Evolutionary conservation across 805 yeast genomes (phyloP), one percentile per base, ranked within the genome.

Genomic region (Cyberlindnera maritima): DNA sequence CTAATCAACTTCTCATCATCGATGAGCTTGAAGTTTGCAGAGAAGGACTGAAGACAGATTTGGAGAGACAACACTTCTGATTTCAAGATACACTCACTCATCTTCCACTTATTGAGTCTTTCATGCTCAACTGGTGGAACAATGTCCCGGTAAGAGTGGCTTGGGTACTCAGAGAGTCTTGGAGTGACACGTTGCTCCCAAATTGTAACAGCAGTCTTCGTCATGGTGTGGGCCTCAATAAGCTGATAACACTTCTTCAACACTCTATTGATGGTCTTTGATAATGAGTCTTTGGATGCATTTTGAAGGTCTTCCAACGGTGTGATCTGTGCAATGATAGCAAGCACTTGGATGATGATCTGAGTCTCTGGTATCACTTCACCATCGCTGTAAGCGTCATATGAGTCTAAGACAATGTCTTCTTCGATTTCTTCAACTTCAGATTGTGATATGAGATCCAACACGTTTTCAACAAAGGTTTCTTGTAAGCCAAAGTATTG

Each of bases 231-330:
- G 14, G 72, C 57, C 52, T 81, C 85, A 14, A 61, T 42, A 44
- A 84, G 62, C 56, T 84, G 89, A 51, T 77, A 74, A 52, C 83
- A 76, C 56, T 84, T 85, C 50, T 79, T 75, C 39, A 77, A 69
- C 2, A 77, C 68, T 56, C 89, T 69, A 55, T 73, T 70, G 10
- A 83, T 60, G 28, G 62, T 61, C 28, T 64, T 55, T 11, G 62
- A 57, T 13, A 67, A 35, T 5, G 33, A 43, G 14, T 51, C 52
- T 9, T 18, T 39, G 9, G 46, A 11, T 3, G 25, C 8, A 3
- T 6, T 36, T 15, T 36, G 35, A 2, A 46, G 26, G 10, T 43
- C 28, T 12, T 48, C 55, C 6, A 48, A 41, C 44, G 42, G 19
- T 55, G 56, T 46, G 36, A 59, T 46, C 43, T 61, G 63, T 14